phyloP scores from a whole-genome alignment of 2,329 filamentous ascomycete genomes.

The Colletotrichum endophyticum region DNA sequence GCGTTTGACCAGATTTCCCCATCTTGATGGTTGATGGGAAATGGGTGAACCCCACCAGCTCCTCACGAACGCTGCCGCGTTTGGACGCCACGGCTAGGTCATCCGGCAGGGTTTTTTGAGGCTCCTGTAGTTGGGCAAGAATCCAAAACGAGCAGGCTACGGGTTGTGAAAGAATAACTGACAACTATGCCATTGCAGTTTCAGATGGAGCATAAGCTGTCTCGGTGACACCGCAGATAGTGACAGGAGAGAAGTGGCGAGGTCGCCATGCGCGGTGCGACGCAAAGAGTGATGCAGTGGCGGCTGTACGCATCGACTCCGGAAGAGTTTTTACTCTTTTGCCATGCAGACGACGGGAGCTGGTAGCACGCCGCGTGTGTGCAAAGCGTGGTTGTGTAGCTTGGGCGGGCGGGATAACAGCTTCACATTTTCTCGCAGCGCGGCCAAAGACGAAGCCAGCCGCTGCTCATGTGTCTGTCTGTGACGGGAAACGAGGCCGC shows the following conservation, averaged over 20 bases:
- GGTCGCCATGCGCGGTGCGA: conserved; percentile 24
- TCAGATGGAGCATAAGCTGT: conserved; percentile 34
- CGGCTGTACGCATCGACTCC: conserved; percentile 41
- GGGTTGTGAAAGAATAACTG: background rate
- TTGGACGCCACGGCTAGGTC: background rate
- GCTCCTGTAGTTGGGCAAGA: conserved; percentile 6
- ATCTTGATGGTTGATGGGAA: background rate
- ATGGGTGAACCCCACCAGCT: conserved; percentile 6
- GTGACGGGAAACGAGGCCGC: background rate
- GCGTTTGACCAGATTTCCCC: conserved; percentile 9
- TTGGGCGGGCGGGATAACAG: background rate
- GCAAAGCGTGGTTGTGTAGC: conserved; percentile 26
- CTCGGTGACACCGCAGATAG: conserved; percentile 35
- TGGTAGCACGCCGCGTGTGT: conserved; percentile 35
- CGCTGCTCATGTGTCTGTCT: conserved; percentile 19
- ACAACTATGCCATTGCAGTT: conserved; percentile 23
- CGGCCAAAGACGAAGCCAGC: conserved; percentile 20
- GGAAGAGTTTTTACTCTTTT: conserved; percentile 32
- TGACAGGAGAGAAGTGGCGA: conserved; percentile 32
- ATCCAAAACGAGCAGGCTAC: background rate
- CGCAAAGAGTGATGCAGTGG: conserved; percentile 24
- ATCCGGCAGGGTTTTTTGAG: background rate
- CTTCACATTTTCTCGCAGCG: background rate
- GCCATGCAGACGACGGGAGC: conserved; percentile 28
- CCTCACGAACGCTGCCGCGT: background rate